Evolutionary conservation across 306 rosid species (phyloP).

Genomic region (Acacia acuminata): DNA sequence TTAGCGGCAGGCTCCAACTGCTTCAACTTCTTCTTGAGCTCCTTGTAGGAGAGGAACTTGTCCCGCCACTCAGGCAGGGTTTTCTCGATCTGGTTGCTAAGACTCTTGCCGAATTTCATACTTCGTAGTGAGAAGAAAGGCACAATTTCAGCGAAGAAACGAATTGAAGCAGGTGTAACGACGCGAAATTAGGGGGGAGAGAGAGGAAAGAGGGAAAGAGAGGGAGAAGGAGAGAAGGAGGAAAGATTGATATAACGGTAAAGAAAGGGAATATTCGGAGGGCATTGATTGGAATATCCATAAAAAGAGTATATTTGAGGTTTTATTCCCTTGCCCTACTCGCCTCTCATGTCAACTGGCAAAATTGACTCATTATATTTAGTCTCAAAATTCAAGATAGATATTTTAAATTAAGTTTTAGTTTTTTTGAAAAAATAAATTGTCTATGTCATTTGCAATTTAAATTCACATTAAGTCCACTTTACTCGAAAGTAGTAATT

Average conservation of each 20-base stretch:
- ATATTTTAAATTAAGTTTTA: not conserved
- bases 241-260: constrained; percentile 54
- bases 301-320: constrained; percentile 61
- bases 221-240: not conserved
- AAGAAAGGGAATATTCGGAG: constrained; percentile 68
- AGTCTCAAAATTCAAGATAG: not conserved
- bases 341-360: not conserved
- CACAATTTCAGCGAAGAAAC: not conserved
- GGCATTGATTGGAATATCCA: constrained; percentile 76
- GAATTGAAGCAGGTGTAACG: not conserved
- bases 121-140: not conserved
- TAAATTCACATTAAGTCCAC: not conserved
- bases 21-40: constrained; percentile 86
- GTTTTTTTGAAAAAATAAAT: not conserved
- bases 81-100: constrained; percentile 67
- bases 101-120: constrained; percentile 88
- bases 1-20: constrained; percentile 55
- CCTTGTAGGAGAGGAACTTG: constrained; percentile 91
- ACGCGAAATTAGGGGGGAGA: not conserved
- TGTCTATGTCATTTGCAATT: not conserved
- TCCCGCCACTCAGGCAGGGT: constrained; percentile 87
- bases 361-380: not conserved
- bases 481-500: no score
- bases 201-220: not conserved
- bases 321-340: constrained; percentile 48